phyloP scores from a whole-genome alignment of 78 protist species.

The Dictyostelium capitatum region DNA sequence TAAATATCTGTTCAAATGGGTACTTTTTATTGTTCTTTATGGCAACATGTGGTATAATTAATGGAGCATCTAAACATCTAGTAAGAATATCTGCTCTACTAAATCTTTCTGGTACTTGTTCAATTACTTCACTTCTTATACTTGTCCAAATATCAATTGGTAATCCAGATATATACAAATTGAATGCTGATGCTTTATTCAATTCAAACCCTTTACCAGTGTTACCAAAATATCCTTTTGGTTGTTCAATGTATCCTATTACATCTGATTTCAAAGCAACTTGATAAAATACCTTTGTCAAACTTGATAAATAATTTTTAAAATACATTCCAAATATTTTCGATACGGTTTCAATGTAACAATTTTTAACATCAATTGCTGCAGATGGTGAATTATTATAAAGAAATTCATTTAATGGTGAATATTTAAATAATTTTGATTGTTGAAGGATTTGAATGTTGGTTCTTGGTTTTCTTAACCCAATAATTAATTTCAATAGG shows the following conservation, averaged over 20 bases:
- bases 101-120: slow-evolving; percentile 41
- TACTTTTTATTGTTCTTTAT: slow-evolving; percentile 56
- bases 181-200: slow-evolving; percentile 70
- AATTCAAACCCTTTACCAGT: not conserved
- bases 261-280: slow-evolving; percentile 54
- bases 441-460: slow-evolving; percentile 66
- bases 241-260: slow-evolving; percentile 26
- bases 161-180: slow-evolving; percentile 41
- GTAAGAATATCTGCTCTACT: slow-evolving; percentile 31
- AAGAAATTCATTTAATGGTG: slow-evolving; percentile 49
- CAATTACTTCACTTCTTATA: slow-evolving; percentile 40
- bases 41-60: slow-evolving; percentile 75
- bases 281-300: slow-evolving; percentile 59
- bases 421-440: slow-evolving; percentile 52
- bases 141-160: slow-evolving; percentile 78
- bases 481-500: slow-evolving; percentile 38
- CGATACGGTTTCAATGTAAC: slow-evolving; percentile 59
- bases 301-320: slow-evolving; percentile 26
- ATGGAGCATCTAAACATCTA: slow-evolving; percentile 67
- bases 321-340: slow-evolving; percentile 46
- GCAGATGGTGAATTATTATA: slow-evolving; percentile 46
- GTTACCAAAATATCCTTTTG: slow-evolving; percentile 57
- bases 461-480: slow-evolving; percentile 72
- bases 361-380: slow-evolving; percentile 53
- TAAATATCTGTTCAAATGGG: slow-evolving; percentile 74